A percentile compares a stretch with the other conserved stretches of the same genome.
Conservation (phyloP, 2,329 filamentous ascomycete species). For the Coniochaeta ligniaria region DNA sequence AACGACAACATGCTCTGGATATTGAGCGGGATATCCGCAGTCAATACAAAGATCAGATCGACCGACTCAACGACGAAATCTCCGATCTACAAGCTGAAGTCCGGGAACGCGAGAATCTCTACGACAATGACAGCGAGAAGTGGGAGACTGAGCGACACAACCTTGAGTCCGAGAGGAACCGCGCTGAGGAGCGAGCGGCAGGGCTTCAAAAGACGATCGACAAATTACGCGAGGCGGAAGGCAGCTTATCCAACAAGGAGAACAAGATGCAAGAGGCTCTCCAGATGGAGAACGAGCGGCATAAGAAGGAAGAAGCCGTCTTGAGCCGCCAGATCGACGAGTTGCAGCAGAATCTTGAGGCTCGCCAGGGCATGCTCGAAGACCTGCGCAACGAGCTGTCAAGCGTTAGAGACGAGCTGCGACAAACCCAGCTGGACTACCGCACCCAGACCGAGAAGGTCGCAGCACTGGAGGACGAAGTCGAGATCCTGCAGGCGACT, state of each 20-base stretch:
- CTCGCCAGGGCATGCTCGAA: conserved; percentile 58
- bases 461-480: conserved; percentile 64
- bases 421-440: conserved; percentile 58
- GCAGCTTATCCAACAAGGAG: conserved; percentile 61
- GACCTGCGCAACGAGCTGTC: conserved; percentile 60
- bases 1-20: conserved; percentile 50
- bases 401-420: conserved; percentile 59
- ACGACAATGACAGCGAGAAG: conserved; percentile 64
- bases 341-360: conserved; percentile 63
- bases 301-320: conserved; percentile 63
- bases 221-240: conserved; percentile 60
- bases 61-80: conserved; percentile 48
- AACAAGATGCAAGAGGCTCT: conserved; percentile 60
- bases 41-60: conserved; percentile 47
- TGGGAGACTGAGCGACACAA: conserved; percentile 63
- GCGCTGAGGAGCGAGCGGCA: conserved; percentile 59
- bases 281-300: conserved; percentile 63
- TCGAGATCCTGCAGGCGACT: conserved; percentile 63
- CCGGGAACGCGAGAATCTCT: conserved; percentile 62
- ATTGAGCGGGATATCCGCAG: conserved; percentile 52
- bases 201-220: conserved; percentile 66
- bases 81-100: conserved; percentile 57
- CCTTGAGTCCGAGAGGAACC: conserved; percentile 58
- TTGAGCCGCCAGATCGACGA: conserved; percentile 69
- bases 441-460: conserved; percentile 57